Evolutionary conservation across 108 stramenopile genomes (phyloP).

Genomic region (Mayamaea pseudoterrestris): DNA sequence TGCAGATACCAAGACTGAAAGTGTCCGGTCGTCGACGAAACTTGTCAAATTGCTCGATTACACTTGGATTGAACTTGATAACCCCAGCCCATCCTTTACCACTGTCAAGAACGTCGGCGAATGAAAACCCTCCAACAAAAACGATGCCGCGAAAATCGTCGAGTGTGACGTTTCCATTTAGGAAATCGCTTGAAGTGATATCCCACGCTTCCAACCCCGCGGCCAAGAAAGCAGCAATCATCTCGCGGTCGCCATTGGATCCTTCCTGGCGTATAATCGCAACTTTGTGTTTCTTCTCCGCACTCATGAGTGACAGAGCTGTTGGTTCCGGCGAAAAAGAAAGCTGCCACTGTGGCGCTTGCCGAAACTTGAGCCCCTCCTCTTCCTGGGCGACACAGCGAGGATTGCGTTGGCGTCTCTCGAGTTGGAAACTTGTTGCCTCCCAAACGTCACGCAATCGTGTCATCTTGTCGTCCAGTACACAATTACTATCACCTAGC

Average conservation of each 20-base stretch:
- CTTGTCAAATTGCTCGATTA: conserved; percentile 87
- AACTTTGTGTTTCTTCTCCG: conserved; percentile 80
- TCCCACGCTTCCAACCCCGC: conserved; percentile 98
- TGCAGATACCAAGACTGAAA: conserved; percentile 98
- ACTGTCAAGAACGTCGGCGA: conserved; percentile 95
- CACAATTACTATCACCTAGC: conserved; percentile 53
- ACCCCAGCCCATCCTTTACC: conserved; percentile 99
- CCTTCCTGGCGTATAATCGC: conserved; percentile 96
- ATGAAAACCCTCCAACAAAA: conserved; percentile 97
- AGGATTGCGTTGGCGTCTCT: conserved; percentile 89
- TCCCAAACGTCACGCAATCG: conserved; percentile 96
- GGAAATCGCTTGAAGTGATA: conserved; percentile 83
- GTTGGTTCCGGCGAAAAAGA: conserved; percentile 66
- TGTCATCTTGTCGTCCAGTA: conserved; percentile 77
- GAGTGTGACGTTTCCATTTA: conserved; percentile 61
- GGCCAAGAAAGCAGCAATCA: conserved; percentile 89
- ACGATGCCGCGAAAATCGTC: conserved; percentile 89
- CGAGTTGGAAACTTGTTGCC: conserved; percentile 92
- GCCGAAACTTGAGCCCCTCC: conserved; percentile 63
- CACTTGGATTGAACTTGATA: conserved; percentile 91
- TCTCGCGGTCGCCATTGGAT: conserved; percentile 98
- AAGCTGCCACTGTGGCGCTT: conserved; percentile 79
- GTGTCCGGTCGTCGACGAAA: conserved; percentile 90
- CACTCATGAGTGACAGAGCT: conserved; percentile 45
- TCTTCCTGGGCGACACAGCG: conserved; percentile 88